Evolutionary conservation across 2,329 filamentous ascomycete species (phyloP), one percentile per base, ranked within the genome.

Genomic region (Hypoxylon sp.): DNA sequence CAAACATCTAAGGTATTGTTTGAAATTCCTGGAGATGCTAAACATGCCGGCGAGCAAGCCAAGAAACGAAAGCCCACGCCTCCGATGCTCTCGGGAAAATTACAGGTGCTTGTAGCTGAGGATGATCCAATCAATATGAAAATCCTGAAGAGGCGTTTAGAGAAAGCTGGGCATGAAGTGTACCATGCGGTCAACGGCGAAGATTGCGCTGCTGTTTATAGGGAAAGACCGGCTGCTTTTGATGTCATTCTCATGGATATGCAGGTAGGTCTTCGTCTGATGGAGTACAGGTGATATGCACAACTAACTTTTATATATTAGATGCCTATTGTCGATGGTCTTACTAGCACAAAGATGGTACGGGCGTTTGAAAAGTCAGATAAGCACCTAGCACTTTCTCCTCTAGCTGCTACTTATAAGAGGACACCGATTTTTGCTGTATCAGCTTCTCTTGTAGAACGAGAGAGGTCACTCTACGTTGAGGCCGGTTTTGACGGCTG

Each of bases 301-400:
- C 8, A 46, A 44, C 48, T 66, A 8, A 62, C 31, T 11, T 8
- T 8, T 46, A 10, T 21, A 48, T 53, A 69, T 35, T 60, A 97
- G 93, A 97, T 97, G 94, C 93, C 94, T 17, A 96, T 97, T 32
- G 92, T 97, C 3, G 93, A 97, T 75, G 94, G 94, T 13, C 85
- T 94, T 27, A 89, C 87, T 2, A 93, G 93, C 15, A 92, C 93
- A 0, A 94, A 93, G 79, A 91, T 93, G 86, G 97, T 97, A 68
- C 86, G 94, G 27, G 89, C 88, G 0, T 89, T 86, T 58, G 93
- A 97, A 76, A 86, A 87, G 82, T 78, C 84, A 51, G 51, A 75
- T 74, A 56, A 80, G 1, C 80, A 86, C 48, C 75, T 74, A 6
- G 80, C 82, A 0, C 83, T 92, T 29, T 94, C 92, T 0, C 73